A percentile compares a stretch with the other conserved stretches of the same genome.
These are phyloP conservation scores for Musa acuminata DNA, from an alignment of 176 grass and related monocot genomes.

Conservation along the genomic window DNA sequence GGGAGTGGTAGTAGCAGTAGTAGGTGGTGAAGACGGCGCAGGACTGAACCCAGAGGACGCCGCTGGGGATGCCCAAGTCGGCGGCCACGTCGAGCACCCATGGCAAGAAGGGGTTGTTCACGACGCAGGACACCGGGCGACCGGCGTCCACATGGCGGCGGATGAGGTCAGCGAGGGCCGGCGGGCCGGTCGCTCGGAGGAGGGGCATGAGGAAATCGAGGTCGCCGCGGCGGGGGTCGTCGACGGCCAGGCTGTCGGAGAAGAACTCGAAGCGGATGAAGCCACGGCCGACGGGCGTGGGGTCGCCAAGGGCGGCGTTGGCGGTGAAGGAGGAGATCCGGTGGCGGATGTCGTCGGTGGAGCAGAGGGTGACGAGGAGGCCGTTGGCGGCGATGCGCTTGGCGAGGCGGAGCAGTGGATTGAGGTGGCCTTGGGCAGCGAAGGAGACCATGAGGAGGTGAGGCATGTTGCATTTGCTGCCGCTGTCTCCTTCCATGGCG, in stretches of 20 bases:
- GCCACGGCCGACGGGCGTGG: too few relatives aligned
- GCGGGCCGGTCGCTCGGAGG: constrained; percentile 21
- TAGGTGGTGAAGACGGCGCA: constrained; percentile 64
- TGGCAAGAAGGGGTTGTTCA: constrained; percentile 60
- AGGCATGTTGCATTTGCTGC: neutral
- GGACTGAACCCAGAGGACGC: constrained; percentile 78
- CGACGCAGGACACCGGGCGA: constrained; percentile 43
- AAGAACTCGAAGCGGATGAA: too few relatives aligned
- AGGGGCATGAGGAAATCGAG: constrained; percentile 27
- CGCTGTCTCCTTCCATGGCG: neutral
- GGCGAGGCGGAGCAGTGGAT: constrained; percentile 60
- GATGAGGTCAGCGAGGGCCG: constrained; percentile 27
- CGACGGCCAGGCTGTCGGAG: too few relatives aligned
- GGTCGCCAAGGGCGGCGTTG: too few relatives aligned
- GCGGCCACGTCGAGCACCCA: constrained; percentile 54
- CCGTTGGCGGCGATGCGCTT: constrained; percentile 71
- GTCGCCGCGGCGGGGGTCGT: too few relatives aligned
- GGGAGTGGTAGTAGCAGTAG: constrained; percentile 47
- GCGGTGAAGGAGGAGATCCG: too few relatives aligned
- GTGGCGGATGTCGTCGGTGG: too few relatives aligned
- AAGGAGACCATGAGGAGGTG: constrained; percentile 57
- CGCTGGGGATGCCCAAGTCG: constrained; percentile 42
- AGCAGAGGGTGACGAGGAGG: constrained; percentile 55
- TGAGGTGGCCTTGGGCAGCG: constrained; percentile 56
- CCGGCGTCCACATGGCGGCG: constrained; percentile 31